A percentile compares a stretch with the other conserved stretches of the same genome.
These are phyloP conservation scores for Dothideomycetidae sp. DNA, from an alignment of 2,329 filamentous ascomycete species.

Conservation along the genomic window DNA sequence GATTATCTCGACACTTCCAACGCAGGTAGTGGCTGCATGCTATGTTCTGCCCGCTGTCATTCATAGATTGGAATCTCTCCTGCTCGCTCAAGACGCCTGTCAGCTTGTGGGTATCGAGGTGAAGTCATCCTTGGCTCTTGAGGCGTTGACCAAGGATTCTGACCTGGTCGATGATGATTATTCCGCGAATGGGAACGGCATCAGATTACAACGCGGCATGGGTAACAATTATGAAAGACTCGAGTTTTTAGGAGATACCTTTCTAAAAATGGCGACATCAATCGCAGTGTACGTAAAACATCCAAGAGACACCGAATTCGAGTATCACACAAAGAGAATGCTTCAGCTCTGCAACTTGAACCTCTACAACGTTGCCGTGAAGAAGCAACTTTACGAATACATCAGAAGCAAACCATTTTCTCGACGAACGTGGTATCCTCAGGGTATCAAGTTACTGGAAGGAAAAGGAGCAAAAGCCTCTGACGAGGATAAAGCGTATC, in stretches of 20 bases:
- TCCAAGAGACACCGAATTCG: conserved; percentile 66
- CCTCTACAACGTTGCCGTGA: conserved; percentile 60
- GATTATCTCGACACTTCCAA: conserved; percentile 60
- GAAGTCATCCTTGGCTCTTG: conserved; percentile 56
- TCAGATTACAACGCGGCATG: conserved; percentile 74
- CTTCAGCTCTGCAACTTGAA: conserved; percentile 81
- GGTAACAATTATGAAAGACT: conserved; percentile 88
- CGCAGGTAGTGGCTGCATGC: conserved; percentile 55
- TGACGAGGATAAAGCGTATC: conserved; percentile 16
- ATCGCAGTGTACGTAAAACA: conserved; percentile 69
- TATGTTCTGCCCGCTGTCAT: conserved; percentile 73
- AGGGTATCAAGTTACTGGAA: conserved; percentile 55
- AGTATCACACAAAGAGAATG: conserved; percentile 87
- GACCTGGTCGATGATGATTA: conserved; percentile 64
- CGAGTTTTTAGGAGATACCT: conserved; percentile 85
- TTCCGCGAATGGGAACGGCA: conserved; percentile 37
- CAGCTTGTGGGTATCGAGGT: conserved; percentile 49
- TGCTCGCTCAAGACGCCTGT: conserved; percentile 68
- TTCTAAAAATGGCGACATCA: conserved; percentile 90
- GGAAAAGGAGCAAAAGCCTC: conserved; percentile 51
- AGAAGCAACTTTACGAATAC: conserved; percentile 55
- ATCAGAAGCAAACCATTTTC: conserved; percentile 75
- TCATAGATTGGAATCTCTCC: conserved; percentile 63
- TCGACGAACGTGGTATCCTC: conserved; percentile 75
- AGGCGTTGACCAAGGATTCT: conserved; percentile 85